phyloP scores from a whole-genome alignment of 2,329 filamentous ascomycete species.

The Sclerotinia trifoliorum region DNA sequence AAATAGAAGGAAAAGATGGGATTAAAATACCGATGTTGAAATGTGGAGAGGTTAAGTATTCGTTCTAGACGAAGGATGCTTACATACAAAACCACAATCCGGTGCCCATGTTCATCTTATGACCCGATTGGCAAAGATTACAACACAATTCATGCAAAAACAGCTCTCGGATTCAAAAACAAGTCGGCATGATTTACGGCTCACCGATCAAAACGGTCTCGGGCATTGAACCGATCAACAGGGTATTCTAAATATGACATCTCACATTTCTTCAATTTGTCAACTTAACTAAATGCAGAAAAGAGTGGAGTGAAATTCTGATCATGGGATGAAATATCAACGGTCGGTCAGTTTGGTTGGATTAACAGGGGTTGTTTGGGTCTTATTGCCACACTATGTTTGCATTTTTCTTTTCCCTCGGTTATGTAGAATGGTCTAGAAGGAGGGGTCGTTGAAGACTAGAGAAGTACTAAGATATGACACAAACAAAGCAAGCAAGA shows the following conservation, averaged over 20 bases:
- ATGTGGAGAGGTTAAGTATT: not conserved
- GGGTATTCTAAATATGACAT: slow-evolving; percentile 4
- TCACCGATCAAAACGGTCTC: not conserved
- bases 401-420: slow-evolving; percentile 6
- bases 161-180: not conserved
- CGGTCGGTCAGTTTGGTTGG: not conserved
- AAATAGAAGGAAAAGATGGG: not conserved
- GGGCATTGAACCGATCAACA: slow-evolving; percentile 10
- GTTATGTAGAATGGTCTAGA: slow-evolving; percentile 3
- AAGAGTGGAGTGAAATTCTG: not conserved
- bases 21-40: not conserved
- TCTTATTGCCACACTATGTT: not conserved
- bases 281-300: not conserved
- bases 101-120: not conserved
- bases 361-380: not conserved
- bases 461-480: not conserved
- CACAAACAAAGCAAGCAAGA: not conserved
- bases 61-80: not conserved
- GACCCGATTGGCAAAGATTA: not conserved
- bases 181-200: not conserved
- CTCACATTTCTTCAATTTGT: slow-evolving; percentile 3
- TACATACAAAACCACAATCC: not conserved
- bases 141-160: not conserved
- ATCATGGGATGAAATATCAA: slow-evolving; percentile 8
- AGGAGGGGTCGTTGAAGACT: not conserved